Conservation (phyloP, 2,329 filamentous ascomycete genomes). For the Aspergillus fumigatus region DNA sequence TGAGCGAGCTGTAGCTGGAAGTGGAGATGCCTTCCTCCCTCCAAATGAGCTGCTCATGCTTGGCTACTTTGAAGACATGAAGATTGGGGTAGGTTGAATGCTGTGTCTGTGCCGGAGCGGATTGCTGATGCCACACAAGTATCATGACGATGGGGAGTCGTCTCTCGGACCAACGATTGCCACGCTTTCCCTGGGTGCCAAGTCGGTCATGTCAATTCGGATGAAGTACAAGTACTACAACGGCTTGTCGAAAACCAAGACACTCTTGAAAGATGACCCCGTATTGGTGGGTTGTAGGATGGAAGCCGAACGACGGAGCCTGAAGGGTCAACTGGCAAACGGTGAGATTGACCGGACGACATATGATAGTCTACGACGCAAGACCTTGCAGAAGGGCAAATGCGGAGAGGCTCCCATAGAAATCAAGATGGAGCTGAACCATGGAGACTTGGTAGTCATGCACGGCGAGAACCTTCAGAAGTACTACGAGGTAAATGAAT, state of each 20-base stretch:
- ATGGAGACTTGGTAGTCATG: constrained; percentile 58
- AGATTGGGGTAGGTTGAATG: constrained; percentile 44
- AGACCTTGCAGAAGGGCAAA: constrained; percentile 24
- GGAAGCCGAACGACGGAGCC: constrained; percentile 16
- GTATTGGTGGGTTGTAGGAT: constrained; percentile 29
- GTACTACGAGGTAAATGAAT: constrained; percentile 46
- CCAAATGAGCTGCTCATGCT: constrained; percentile 56
- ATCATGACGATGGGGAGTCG: constrained; percentile 57
- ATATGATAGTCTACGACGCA: constrained; percentile 19
- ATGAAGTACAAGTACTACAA: constrained; percentile 50
- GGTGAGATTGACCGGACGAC: constrained; percentile 14
- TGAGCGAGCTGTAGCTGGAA: constrained; percentile 31
- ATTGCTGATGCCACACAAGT: constrained; percentile 28
- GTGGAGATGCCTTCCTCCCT: constrained; percentile 23
- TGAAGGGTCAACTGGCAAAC: constrained; percentile 18
- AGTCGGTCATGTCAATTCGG: constrained; percentile 50
- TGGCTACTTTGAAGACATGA: constrained; percentile 53
- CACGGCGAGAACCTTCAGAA: constrained; percentile 51
- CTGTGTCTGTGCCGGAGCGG: too few species aligned
- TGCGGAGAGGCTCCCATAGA: constrained; percentile 24
- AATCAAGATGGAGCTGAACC: constrained; percentile 46
- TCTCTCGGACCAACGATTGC: constrained; percentile 54
- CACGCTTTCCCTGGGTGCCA: constrained; percentile 50
- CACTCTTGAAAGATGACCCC: constrained; percentile 23
- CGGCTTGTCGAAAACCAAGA: constrained; percentile 20